Evolutionary conservation across 345 rosid genomes (phyloP).

Genomic region (Physaria fendleri): DNA sequence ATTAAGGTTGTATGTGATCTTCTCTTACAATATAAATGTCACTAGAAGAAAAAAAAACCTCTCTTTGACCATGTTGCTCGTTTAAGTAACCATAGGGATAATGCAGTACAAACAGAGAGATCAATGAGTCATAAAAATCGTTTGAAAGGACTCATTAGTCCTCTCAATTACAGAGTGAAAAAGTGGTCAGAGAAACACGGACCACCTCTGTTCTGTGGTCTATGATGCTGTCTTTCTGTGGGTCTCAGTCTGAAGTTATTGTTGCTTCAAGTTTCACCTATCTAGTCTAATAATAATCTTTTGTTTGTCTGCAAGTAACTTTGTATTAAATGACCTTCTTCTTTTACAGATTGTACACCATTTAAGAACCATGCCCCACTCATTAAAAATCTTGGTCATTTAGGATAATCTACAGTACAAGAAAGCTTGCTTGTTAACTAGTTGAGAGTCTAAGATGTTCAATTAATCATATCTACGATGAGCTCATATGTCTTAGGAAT

Average conservation of each 20-base stretch:
- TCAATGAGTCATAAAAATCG: not conserved
- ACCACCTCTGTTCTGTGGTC: conserved; percentile 25
- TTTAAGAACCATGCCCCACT: conserved; percentile 19
- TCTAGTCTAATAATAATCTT: conserved; percentile 17
- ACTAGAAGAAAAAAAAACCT: not conserved
- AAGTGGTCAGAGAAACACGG: conserved; percentile 27
- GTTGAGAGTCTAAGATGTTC: not conserved
- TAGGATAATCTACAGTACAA: not conserved
- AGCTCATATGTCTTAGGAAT: not conserved
- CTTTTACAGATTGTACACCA: conserved; percentile 13
- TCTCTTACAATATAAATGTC: conserved; percentile 2
- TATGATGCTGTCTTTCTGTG: conserved; percentile 17
- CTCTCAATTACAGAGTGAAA: conserved; percentile 16
- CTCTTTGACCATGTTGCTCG: conserved; percentile 18
- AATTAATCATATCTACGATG: conserved; percentile 1
- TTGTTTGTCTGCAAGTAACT: conserved; percentile 15
- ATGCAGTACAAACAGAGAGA: conserved; percentile 9
- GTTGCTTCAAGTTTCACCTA: conserved; percentile 30
- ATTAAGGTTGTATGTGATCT: conserved; percentile 16
- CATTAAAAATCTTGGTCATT: not conserved
- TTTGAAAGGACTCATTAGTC: conserved; percentile 23
- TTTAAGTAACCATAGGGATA: conserved; percentile 24
- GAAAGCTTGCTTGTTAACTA: conserved; percentile 12
- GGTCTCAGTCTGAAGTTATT: conserved; percentile 19
- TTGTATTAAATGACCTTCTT: conserved; percentile 17